Evolutionary conservation across 768 basidiomycete species (phyloP).

Genomic region (Paxillus ammoniavirescens): DNA sequence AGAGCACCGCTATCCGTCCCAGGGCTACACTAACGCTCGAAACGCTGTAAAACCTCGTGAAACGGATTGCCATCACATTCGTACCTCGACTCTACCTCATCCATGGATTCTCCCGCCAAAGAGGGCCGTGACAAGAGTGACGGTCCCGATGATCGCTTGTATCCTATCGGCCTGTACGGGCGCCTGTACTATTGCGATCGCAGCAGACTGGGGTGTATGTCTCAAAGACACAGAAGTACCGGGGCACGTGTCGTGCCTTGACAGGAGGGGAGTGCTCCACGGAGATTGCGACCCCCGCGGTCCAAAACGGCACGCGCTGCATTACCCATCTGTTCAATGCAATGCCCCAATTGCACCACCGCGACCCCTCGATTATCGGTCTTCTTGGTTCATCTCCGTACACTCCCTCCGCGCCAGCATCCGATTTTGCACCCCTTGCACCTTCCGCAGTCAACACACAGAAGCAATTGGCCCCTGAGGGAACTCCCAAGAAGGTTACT

Average conservation of each 20-base stretch:
- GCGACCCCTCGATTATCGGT: slow-evolving; percentile 90
- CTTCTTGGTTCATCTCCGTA: slow-evolving; percentile 77
- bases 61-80: slow-evolving; percentile 36
- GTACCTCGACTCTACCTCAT: slow-evolving; percentile 2
- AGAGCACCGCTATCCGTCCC: neutral
- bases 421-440: slow-evolving; percentile 25
- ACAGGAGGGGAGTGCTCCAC: slow-evolving; percentile 53
- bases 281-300: slow-evolving; percentile 66
- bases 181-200: slow-evolving; percentile 30
- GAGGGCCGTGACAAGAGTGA: slow-evolving; percentile 9
- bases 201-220: slow-evolving; percentile 8
- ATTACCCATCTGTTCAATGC: slow-evolving; percentile 95
- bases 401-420: slow-evolving; percentile 42
- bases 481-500: slow-evolving; percentile 14
- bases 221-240: neutral
- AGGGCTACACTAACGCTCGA: slow-evolving; percentile 5
- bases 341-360: slow-evolving; percentile 87
- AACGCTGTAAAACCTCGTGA: slow-evolving; percentile 34
- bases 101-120: slow-evolving; percentile 9
- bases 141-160: slow-evolving; percentile 19
- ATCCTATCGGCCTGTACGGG: slow-evolving; percentile 35
- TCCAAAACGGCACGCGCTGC: slow-evolving; percentile 72
- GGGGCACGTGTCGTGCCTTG: neutral
- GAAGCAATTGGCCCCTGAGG: slow-evolving; percentile 7
- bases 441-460: slow-evolving; percentile 13